These are phyloP conservation scores for Xerocomus minutiporus DNA, from an alignment of 1,284 basidiomycete species.

Conservation along the genomic window DNA sequence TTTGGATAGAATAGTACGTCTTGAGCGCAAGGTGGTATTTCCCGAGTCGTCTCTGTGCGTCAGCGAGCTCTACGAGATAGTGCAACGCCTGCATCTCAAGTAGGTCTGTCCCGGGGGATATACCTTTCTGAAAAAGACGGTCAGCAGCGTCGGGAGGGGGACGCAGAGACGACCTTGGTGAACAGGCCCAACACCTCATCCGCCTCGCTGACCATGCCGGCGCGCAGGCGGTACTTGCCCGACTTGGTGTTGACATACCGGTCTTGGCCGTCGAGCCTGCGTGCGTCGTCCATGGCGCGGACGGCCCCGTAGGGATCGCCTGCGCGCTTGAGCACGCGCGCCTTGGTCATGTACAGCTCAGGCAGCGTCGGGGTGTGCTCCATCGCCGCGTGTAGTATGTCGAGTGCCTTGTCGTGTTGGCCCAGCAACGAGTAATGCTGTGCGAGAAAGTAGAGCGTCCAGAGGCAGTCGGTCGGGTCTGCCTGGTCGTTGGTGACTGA, in stretches of 20 bases:
- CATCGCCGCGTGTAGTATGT: constrained; percentile 64
- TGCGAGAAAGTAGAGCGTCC: constrained; percentile 93
- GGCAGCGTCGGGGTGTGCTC: constrained; percentile 91
- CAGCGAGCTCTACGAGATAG: constrained; percentile 83
- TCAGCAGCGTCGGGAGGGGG: background rate
- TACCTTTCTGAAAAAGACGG: constrained; percentile 65
- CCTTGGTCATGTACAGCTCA: constrained; percentile 84
- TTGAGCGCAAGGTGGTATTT: constrained; percentile 84
- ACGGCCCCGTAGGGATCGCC: constrained; percentile 82
- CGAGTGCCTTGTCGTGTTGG: constrained; percentile 56
- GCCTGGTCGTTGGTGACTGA: constrained; percentile 29
- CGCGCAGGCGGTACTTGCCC: constrained; percentile 87
- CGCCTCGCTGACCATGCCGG: constrained; percentile 75
- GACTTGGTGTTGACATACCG: constrained; percentile 93
- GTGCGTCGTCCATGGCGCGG: constrained; percentile 75
- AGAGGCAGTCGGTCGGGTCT: constrained; percentile 86
- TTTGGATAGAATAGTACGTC: constrained; percentile 74
- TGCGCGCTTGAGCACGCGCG: constrained; percentile 80
- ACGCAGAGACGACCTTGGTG: constrained; percentile 63
- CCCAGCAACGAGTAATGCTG: constrained; percentile 80
- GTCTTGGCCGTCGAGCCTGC: constrained; percentile 90
- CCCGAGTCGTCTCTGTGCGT: constrained; percentile 62
- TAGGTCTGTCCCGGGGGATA: constrained; percentile 76
- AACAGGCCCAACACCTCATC: constrained; percentile 74
- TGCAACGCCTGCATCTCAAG: constrained; percentile 96